Evolutionary conservation across 208 protist species (phyloP), one percentile per base, ranked within the genome.

Genomic region (Trypanosomatidae sp.): DNA sequence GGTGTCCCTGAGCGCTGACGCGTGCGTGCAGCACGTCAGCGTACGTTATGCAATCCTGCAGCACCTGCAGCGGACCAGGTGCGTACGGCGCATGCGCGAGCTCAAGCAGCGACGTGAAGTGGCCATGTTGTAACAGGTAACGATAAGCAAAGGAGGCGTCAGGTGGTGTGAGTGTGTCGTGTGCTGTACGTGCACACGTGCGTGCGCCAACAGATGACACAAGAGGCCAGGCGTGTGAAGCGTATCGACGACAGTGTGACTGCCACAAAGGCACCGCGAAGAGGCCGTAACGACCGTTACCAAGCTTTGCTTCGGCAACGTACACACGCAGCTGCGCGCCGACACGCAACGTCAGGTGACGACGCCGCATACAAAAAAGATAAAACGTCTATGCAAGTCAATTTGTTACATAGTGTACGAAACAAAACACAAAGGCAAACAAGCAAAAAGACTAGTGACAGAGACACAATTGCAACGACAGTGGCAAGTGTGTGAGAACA

Each of bases 51-150:
- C n/a, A 7, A 43, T 3, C 4, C 4, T 66, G 38, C 6, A 86
- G 40, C 18, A 91, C 66, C 13, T 59, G 55, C 10, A 88, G 59
- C 7, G 71, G 68, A 0, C 47, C 23, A 23, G 69, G 68, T 6
- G 77, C 74, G 55, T 84, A 91, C 18, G 74, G 74, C 2, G 69
- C 53, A 35, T 60, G 66, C 2, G 63, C 46, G 33, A 91, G 61
- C 37, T 71, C 58, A 3, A 53, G 33, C 18, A 91, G 43, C 18
- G 48, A 56, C 4, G 64, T 43, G 33, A 80, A 72, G 22, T 38
- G 57, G n/a, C 70, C 73, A 8, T 62, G 40, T 20, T 55, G 46
- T 10, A 91, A 37, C 0, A 71, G 70, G 28, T 59, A 48, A 19
- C 69, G 57, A 51, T 91, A 91, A 25, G 75, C 74, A 11, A 66